These are phyloP conservation scores for Scheffersomyces segobiensis DNA, from an alignment of 1,139 yeast species.

Conservation along the genomic window DNA sequence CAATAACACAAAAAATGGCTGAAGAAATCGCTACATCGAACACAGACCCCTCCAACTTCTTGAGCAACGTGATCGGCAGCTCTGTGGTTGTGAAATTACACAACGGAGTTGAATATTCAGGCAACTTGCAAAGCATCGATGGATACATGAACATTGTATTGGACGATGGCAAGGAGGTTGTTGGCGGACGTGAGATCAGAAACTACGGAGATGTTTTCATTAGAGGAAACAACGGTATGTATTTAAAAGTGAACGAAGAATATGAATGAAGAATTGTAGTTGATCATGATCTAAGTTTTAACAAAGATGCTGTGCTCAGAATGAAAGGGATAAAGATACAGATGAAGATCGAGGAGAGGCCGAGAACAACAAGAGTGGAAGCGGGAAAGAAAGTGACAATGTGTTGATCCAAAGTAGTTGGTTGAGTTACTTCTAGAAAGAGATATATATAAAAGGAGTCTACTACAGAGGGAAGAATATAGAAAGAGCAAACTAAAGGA, in stretches of 20 bases:
- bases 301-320: background rate
- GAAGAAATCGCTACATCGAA: conserved; percentile 13
- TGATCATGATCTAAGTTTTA: no score
- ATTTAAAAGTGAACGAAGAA: background rate
- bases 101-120: conserved; percentile 81
- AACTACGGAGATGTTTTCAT: conserved; percentile 86
- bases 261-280: background rate
- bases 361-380: no score
- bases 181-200: conserved; percentile 53
- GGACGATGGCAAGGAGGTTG: conserved; percentile 70
- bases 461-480: no score
- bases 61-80: conserved; percentile 76
- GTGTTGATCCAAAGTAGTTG: no score
- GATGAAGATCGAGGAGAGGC: no score
- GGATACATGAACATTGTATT: conserved; percentile 96
- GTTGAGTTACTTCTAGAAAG: no score
- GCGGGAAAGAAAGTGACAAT: no score
- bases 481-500: no score
- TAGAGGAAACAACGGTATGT: conserved; percentile 90
- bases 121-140: conserved; percentile 83
- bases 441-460: no score
- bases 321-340: background rate
- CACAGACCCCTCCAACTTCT: conserved; percentile 72
- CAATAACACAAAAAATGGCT: background rate
- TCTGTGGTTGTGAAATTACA: conserved; percentile 80